A percentile compares a stretch with the other conserved stretches of the same genome.
Conservation (phyloP, 331 rosid species). For the Saraca asoca region DNA sequence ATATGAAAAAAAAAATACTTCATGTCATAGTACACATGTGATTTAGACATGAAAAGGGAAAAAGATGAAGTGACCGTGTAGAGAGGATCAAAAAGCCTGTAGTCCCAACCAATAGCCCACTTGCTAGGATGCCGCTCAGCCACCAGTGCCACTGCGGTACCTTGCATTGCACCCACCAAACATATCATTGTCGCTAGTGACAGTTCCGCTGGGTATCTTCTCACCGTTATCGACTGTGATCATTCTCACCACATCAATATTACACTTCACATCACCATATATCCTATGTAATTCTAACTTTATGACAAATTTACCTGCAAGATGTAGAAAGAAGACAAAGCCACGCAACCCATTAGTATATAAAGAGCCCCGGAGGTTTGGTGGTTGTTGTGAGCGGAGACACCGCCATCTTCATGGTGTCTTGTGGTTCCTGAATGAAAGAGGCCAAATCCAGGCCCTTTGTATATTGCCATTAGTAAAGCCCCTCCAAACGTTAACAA, state of each 20-base stretch:
- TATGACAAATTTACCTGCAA: conserved; percentile 31
- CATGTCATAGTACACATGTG: too few relatives aligned
- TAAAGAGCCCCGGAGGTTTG: conserved; percentile 39
- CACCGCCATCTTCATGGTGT: conserved; percentile 11
- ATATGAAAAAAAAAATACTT: background rate
- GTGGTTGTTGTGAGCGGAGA: conserved; percentile 31
- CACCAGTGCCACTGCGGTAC: conserved; percentile 48
- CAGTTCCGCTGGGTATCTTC: conserved; percentile 65
- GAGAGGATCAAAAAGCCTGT: conserved; percentile 65
- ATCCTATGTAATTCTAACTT: too few relatives aligned
- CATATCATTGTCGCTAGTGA: conserved; percentile 63
- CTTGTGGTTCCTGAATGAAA: conserved; percentile 21
- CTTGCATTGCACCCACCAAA: conserved; percentile 51
- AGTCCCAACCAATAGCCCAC: conserved; percentile 68
- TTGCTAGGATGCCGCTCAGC: conserved; percentile 47
- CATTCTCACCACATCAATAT: too few relatives aligned
- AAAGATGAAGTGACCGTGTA: conserved; percentile 54
- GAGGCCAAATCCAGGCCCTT: conserved; percentile 37
- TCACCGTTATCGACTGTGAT: conserved; percentile 56
- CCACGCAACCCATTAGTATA: conserved; percentile 36
- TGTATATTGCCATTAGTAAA: conserved; percentile 41
- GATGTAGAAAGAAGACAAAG: conserved; percentile 48
- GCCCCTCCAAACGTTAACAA: conserved; percentile 39
- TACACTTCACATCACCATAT: too few relatives aligned
- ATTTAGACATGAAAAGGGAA: too few relatives aligned